A percentile compares a stretch with the other conserved stretches of the same genome.
phyloP scores from a whole-genome alignment of 176 grass and related monocot species.

The Bothriochloa decipiens region DNA sequence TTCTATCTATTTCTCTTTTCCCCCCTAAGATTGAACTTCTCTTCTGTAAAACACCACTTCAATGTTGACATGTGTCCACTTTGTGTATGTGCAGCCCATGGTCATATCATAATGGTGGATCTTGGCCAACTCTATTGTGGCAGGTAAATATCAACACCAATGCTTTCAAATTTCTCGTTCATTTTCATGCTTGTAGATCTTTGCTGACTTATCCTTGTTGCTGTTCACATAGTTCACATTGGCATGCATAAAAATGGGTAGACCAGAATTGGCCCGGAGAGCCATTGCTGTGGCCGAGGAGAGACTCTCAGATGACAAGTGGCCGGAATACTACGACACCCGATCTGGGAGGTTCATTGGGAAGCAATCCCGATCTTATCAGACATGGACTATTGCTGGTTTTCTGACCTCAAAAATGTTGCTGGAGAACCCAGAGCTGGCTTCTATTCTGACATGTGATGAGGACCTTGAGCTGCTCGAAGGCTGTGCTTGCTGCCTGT shows the following conservation, averaged over 20 bases:
- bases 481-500: conserved; percentile 82
- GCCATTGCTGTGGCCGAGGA: conserved; percentile 84
- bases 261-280: conserved; percentile 75
- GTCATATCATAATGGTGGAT: conserved; percentile 99
- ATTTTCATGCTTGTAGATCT: conserved; percentile 26
- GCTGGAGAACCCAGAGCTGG: conserved; percentile 87
- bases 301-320: conserved; percentile 78
- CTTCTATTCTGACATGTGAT: conserved; percentile 90
- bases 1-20: conserved; percentile 5
- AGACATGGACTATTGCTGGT: conserved; percentile 97
- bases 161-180: not conserved
- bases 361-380: conserved; percentile 93
- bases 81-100: conserved; percentile 74
- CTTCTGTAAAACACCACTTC: conserved; percentile 23
- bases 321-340: conserved; percentile 97
- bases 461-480: conserved; percentile 95
- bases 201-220: conserved; percentile 25
- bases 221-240: conserved; percentile 75
- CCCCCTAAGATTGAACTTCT: not conserved
- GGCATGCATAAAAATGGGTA: conserved; percentile 96
- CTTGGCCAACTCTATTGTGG: conserved; percentile 98
- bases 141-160: conserved; percentile 60
- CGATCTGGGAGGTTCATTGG: conserved; percentile 79
- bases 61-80: conserved; percentile 30
- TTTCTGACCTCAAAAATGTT: conserved; percentile 92